Base-by-base conservation (phyloP, 768 basidiomycete genomes). In the Tulasnella sp. region DNA sequence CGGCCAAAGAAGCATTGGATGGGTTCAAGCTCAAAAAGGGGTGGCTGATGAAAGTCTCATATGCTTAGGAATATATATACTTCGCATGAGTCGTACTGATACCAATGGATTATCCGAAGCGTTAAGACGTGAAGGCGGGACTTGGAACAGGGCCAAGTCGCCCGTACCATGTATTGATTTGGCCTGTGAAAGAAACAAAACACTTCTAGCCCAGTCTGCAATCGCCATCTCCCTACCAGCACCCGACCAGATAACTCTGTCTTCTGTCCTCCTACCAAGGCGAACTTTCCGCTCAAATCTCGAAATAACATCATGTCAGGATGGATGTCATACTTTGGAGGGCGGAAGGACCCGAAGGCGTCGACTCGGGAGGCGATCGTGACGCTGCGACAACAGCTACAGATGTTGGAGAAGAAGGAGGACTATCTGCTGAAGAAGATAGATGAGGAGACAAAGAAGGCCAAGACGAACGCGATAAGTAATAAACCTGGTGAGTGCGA, bases 371-470 rank as follows among this genome's bases (percentile, higher is more conserved):
- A 96, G 69, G 90, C 96, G 49, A 99, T 99, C 70, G 87, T 98
- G 61, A 79, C 79, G 46, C 77, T 99, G 65, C 82, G 94, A 67
- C 86, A 94, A 73, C 92, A 98, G 70, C 79, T 97, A 63, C 82
- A 90, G 73, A 87, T 94, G 84, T 83, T 98, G 65, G 92, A 97
- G 81, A 99, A 97, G 90, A 97, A 94, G 78, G 96, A 97, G 75
- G 94, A 98, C 71, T 78, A 89, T 71, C 75, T 97, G 62, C 85
- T 87, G 78, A 92, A 88, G 81, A 92, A 93, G 82, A 88, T 96
- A 64, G 92, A 94, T 54, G 92, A 96, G 63, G 94, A 98, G 67
- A 64, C 82, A 66, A 84, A 83, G 78, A 94, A 90, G 75, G 96
- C 96, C 15, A 85, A 80, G 70, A 81, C 84, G 30, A 96, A 97